A percentile compares a stretch with the other conserved stretches of the same genome.
These are phyloP conservation scores for Neurospora tetrasperma DNA, from an alignment of 495 filamentous ascomycete species.

Conservation along the genomic window DNA sequence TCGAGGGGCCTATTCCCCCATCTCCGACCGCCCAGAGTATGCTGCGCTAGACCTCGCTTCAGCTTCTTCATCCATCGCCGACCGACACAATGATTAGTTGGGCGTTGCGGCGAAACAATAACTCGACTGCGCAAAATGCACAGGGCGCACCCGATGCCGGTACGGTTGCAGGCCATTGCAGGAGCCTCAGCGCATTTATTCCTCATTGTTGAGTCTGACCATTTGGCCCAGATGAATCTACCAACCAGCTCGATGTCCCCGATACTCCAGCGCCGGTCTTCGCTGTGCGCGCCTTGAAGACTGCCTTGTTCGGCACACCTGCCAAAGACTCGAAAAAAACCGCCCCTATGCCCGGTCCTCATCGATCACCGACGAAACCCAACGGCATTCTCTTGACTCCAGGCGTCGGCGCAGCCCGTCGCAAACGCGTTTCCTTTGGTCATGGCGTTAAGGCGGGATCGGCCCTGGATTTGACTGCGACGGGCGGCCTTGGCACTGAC, in stretches of 20 bases:
- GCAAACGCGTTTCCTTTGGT: conserved; percentile 87
- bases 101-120: conserved; percentile 35
- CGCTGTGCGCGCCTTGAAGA: conserved; percentile 84
- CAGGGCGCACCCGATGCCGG: conserved; percentile 17
- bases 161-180: not conserved
- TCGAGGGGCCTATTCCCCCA: not conserved
- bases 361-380: conserved; percentile 34
- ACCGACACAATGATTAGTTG: conserved; percentile 43
- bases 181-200: not conserved
- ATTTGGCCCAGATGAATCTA: conserved; percentile 25
- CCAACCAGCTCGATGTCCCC: conserved; percentile 53
- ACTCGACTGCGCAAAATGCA: conserved; percentile 14
- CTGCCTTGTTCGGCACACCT: conserved; percentile 82
- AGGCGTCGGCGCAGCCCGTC: conserved; percentile 62
- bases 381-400: conserved; percentile 76
- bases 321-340: conserved; percentile 17
- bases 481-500: conserved; percentile 40
- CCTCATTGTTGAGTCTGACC: not conserved
- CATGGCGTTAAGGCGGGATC: conserved; percentile 41
- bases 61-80: not conserved
- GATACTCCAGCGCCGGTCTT: conserved; percentile 93
- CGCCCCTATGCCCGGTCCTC: conserved; percentile 4
- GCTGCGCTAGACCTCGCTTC: not conserved
- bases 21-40: not conserved
- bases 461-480: conserved; percentile 24